Percentiles rank a stretch among this genome's conserved stretches.
Conservation (phyloP, 176 grass and related monocot genomes). For the Lolium multiflorum region DNA sequence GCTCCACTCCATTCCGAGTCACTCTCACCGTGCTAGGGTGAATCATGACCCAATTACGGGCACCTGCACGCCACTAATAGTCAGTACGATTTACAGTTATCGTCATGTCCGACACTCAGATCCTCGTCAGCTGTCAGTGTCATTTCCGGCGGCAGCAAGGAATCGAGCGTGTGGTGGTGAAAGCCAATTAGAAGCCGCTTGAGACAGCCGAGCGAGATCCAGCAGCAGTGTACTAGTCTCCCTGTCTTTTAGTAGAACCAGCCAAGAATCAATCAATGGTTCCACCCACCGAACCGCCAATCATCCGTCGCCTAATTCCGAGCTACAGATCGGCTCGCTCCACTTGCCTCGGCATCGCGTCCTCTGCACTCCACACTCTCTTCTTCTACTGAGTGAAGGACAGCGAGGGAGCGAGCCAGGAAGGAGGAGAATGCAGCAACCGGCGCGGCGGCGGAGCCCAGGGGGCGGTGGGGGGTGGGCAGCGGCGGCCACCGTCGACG, state of each 20-base stretch:
- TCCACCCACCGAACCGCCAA: slow-evolving; percentile 12
- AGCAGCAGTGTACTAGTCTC: not conserved
- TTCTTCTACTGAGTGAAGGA: not conserved
- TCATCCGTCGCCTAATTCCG: not conserved
- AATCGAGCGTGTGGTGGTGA: not conserved
- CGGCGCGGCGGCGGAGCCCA: slow-evolving; percentile 39
- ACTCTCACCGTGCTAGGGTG: not conserved
- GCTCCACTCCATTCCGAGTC: not conserved
- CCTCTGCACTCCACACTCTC: slow-evolving; percentile 46
- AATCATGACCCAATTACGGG: slow-evolving; percentile 4
- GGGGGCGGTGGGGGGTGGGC: slow-evolving; percentile 4
- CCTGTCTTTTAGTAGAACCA: not conserved
- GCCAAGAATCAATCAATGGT: slow-evolving; percentile 25
- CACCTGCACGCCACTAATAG: not conserved
- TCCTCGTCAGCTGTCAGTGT: not conserved
- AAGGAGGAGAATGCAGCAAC: slow-evolving; percentile 38
- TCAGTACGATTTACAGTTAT: not conserved
- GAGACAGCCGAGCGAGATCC: slow-evolving; percentile 15
- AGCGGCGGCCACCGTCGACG: slow-evolving; percentile 68
- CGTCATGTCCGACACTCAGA: not conserved
- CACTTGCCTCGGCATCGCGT: slow-evolving; percentile 42
- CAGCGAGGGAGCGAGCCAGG: not conserved
- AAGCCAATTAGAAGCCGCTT: not conserved
- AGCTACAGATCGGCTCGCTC: not conserved
- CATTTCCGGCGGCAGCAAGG: not conserved